Base-by-base conservation (phyloP, 208 protist species). In the Crithidia acanthocephali region DNA sequence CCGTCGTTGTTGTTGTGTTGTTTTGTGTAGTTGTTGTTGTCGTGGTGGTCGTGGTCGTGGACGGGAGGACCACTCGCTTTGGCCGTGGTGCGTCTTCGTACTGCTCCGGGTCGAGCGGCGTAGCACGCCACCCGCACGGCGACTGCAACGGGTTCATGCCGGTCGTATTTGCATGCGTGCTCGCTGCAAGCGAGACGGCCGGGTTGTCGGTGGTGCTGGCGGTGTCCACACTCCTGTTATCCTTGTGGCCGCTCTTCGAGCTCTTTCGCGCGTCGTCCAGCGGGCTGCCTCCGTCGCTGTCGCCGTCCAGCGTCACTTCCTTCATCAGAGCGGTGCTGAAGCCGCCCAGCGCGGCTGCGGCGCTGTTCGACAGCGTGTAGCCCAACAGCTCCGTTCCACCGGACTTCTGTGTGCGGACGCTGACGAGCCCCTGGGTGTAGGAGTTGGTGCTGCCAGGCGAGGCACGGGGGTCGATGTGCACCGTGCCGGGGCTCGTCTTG, bases 311-410 rank as follows among this genome's bases (percentile, higher is more conserved):
- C 53, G 53, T 73, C 35, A 51, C 55, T 5, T 82, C 72, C 56
- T 71, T 83, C 27, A 50, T 42, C 22, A 84, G 44, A 18, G 74
- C 74, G 10, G 68, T 80, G 65, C 74, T 84, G 74, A 80, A 71
- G 37, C 63, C 52, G 45, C 69, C 66, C 2, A 80, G 62, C 16
- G 69, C 75, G 8, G 75, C 75, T 1, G 68, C 63, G 15, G 69
- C 75, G 48, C 66, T 80, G 30, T 30, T 76, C 9, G 75, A 76
- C 22, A 80, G 45, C 53, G 55, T 66, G 61, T 79, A 79, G 60
- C 74, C 59, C 30, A 82, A 55, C 35, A 82, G 45, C 58, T 82
- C 72, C 16, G 72, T 70, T 1, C 61, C 65, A 20, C 72, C 67
- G 23, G 68, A 78, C 56, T 78, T 77, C 55, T 74, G 73, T 25